phyloP scores from a whole-genome alignment of 1,284 basidiomycete species.

The Cryptococcus floricola region DNA sequence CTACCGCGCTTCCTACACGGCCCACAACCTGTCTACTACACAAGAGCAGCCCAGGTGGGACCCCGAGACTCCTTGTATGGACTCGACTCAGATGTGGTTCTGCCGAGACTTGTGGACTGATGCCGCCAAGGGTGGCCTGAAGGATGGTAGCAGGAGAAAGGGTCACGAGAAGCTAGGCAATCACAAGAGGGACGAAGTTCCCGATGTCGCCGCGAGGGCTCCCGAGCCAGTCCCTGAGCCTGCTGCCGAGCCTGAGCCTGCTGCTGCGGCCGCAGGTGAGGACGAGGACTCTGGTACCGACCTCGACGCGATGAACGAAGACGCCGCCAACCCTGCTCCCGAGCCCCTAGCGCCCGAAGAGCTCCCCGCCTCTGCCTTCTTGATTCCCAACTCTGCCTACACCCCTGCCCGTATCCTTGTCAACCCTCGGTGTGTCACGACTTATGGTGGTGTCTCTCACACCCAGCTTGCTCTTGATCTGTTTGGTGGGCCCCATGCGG shows the following conservation, averaged over 20 bases:
- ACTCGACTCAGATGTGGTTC: conserved; percentile 92
- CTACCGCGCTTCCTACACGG: conserved; percentile 74
- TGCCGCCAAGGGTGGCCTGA: conserved; percentile 67
- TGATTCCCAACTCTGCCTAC: conserved; percentile 83
- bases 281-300: conserved; percentile 71
- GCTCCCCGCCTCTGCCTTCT: conserved; percentile 50
- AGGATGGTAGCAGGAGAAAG: conserved; percentile 37
- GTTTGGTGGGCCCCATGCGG: conserved; percentile 65
- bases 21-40: conserved; percentile 67
- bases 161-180: conserved; percentile 24
- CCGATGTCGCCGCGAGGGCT: conserved; percentile 19
- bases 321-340: conserved; percentile 41
- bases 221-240: conserved; percentile 9
- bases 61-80: conserved; percentile 79
- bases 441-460: conserved; percentile 91
- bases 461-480: conserved; percentile 84
- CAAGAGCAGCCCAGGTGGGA: conserved; percentile 61
- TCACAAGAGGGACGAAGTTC: conserved; percentile 30
- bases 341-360: conserved; percentile 43
- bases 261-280: conserved; percentile 49
- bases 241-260: conserved; percentile 2
- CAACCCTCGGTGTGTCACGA: conserved; percentile 91
- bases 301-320: conserved; percentile 77
- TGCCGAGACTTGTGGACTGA: conserved; percentile 88
- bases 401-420: conserved; percentile 82